Base-by-base conservation (phyloP, 2,329 filamentous ascomycete genomes). In the Drechslerella stenobrocha region DNA sequence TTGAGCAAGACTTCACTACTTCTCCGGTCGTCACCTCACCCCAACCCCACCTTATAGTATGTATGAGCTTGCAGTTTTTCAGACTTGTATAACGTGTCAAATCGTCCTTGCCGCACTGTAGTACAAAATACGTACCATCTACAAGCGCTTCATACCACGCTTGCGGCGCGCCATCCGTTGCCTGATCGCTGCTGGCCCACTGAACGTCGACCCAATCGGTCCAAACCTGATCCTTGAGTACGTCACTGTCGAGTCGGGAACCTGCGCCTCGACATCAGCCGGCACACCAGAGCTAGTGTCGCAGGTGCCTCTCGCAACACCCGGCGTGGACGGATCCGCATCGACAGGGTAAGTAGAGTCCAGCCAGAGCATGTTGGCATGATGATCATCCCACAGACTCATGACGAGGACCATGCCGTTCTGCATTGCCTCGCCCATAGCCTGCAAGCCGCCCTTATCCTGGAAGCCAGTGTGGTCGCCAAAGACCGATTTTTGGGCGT, bases 161-260 rank as follows among this genome's bases (percentile, higher is more conserved):
- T 67, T 67, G 26, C 63, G 46, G 15, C 63, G 53, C 7, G 63
- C 50, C 63, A 67, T 67, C 23, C 63, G 52, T 22, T 67, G 55
- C 50, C 52, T 67, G 5, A 67, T 67, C 50, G 55, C 55, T 32
- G 42, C 63, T 23, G 63, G 63, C 2, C 63, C 63, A 26, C 60
- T 55, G 28, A 67, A 83, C 72, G 83, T 84, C 42, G 80, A 81
- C 72, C 79, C 79, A 74, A 84, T 81, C 58, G 81, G 78, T 23
- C 82, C 83, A 72, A 82, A 80, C 76, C 79, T 80, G 77, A 84
- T 83, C 78, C 83, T 83, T 70, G 81, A 83, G 77, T 79, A 85
- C 67, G 78, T 74, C 47, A 85, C 83, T 71, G 78, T 77, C 45
- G 82, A 76, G 75, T 79, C 77, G 34, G 81, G 77, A 8, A 75